Percentiles rank a stretch among this genome's conserved stretches.
Conservation (phyloP, 108 stramenopile species). For the Stephanodiscus minutulus region DNA sequence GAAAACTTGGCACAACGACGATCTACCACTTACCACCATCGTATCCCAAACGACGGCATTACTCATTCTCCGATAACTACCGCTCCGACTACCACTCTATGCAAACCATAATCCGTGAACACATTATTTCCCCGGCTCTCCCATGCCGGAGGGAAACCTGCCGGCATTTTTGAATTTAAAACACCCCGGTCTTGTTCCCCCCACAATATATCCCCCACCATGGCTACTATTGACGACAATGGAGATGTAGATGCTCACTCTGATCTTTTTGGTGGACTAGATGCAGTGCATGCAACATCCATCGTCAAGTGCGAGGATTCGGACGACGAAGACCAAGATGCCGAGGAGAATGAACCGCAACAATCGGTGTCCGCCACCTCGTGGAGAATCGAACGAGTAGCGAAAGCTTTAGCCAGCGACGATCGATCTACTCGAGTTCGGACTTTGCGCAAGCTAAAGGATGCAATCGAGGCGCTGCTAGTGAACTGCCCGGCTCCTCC, state of each 20-base stretch:
- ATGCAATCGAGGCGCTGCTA: constrained; percentile 23
- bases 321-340: constrained; percentile 48
- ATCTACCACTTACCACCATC: too few species aligned
- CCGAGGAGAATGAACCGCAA: background rate
- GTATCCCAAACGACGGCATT: too few species aligned
- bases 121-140: too few species aligned
- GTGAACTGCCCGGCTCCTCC: constrained; percentile 14
- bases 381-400: constrained; percentile 42
- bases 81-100: too few species aligned
- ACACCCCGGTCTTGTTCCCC: too few species aligned
- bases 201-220: too few species aligned
- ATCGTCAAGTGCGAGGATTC: constrained; percentile 20
- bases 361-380: constrained; percentile 8
- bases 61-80: too few species aligned
- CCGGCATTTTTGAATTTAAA: too few species aligned
- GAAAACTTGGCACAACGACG: too few species aligned
- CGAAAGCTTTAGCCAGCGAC: constrained; percentile 26
- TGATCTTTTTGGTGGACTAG: background rate
- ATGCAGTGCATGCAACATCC: background rate
- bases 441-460: constrained; percentile 30
- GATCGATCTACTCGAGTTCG: constrained; percentile 22
- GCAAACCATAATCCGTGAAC: too few species aligned
- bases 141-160: too few species aligned
- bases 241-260: background rate
- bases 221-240: too few species aligned